Evolutionary conservation across 1,139 yeast genomes (phyloP).

Genomic region (Kodamaea plutei): DNA sequence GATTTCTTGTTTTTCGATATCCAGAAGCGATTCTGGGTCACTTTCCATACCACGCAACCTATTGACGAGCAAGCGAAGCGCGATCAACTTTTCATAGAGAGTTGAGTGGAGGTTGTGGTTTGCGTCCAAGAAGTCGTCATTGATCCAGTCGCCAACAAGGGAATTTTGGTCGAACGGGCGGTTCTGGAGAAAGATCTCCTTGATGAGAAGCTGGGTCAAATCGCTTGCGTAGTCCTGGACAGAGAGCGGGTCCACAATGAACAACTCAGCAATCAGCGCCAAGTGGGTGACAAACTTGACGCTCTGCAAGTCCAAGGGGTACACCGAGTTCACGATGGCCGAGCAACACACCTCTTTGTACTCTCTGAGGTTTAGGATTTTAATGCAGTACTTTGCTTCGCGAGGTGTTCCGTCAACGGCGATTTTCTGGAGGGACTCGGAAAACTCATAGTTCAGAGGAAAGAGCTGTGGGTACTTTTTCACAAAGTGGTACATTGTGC

Average conservation of each 20-base stretch:
- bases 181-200: slow-evolving; percentile 56
- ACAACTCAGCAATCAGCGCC: slow-evolving; percentile 59
- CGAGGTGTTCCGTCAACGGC: slow-evolving; percentile 52
- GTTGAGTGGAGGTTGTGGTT: slow-evolving; percentile 16
- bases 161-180: slow-evolving; percentile 17
- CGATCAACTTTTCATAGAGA: slow-evolving; percentile 47
- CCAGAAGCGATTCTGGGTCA: slow-evolving; percentile 19
- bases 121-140: slow-evolving; percentile 38
- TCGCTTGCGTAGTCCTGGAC: slow-evolving; percentile 55
- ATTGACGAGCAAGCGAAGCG: slow-evolving; percentile 61
- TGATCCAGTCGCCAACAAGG: slow-evolving; percentile 45
- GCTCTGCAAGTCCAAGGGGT: slow-evolving; percentile 46
- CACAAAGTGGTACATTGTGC: slow-evolving; percentile 59
- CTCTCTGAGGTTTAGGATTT: slow-evolving; percentile 49
- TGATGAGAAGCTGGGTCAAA: slow-evolving; percentile 57
- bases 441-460: slow-evolving; percentile 34
- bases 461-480: slow-evolving; percentile 42
- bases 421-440: slow-evolving; percentile 38
- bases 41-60: slow-evolving; percentile 49
- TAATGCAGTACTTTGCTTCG: slow-evolving; percentile 66
- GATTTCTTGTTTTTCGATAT: slow-evolving; percentile 27
- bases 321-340: slow-evolving; percentile 37
- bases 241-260: slow-evolving; percentile 45
- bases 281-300: slow-evolving; percentile 51
- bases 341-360: slow-evolving; percentile 37